Conservation (phyloP, 1,139 yeast species). For the Pichia sp. region DNA sequence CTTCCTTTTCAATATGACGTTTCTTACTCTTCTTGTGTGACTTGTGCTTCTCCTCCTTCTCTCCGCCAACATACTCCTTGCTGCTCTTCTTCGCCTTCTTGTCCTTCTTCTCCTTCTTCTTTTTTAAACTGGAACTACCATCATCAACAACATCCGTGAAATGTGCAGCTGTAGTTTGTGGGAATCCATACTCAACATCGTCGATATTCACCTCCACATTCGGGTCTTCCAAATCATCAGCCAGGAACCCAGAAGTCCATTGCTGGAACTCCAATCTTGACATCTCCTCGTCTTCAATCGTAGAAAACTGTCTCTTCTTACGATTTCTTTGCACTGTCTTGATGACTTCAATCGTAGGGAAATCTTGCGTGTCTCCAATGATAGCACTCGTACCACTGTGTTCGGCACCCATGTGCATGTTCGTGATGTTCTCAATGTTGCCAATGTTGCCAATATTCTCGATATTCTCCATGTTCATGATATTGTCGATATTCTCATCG, state of each 20-base stretch:
- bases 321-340: conserved; percentile 42
- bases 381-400: neutral
- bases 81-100: too few relatives aligned
- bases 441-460: too few relatives aligned
- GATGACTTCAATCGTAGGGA: conserved; percentile 12
- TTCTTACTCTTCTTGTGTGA: neutral
- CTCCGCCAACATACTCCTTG: too few relatives aligned
- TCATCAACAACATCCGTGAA: conserved; percentile 17
- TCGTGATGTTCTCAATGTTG: conserved; percentile 2
- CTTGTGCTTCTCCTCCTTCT: neutral
- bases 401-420: neutral
- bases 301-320: conserved; percentile 26
- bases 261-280: conserved; percentile 47
- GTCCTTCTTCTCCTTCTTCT: neutral
- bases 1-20: neutral
- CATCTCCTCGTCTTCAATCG: conserved; percentile 37
- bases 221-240: conserved; percentile 35
- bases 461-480: neutral
- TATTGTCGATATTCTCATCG: neutral
- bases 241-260: conserved; percentile 51
- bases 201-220: conserved; percentile 8
- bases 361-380: conserved; percentile 4
- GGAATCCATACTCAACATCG: conserved; percentile 20
- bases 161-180: conserved; percentile 17
- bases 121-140: neutral